A percentile compares a stretch with the other conserved stretches of the same genome.
Evolutionary conservation across 1,284 basidiomycete species (phyloP).

Genomic region (Cutaneotrichosporon sp.): DNA sequence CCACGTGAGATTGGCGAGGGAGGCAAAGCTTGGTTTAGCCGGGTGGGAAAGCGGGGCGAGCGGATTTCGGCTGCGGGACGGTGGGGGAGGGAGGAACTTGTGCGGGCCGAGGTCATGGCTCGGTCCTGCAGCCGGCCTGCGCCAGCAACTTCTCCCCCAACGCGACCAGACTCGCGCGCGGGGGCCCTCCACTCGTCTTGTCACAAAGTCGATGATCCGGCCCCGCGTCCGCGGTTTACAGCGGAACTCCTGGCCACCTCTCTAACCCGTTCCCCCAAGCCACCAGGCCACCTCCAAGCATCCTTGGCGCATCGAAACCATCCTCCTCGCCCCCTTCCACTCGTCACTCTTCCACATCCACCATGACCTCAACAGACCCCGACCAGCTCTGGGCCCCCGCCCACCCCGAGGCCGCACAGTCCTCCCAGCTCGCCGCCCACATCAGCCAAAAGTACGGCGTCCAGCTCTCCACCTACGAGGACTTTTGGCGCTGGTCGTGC

Average conservation of each 20-base stretch:
- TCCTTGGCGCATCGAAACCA: neutral
- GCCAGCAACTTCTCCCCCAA: neutral
- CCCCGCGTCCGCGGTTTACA: neutral
- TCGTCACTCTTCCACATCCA: conserved; percentile 2
- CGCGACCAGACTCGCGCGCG: neutral
- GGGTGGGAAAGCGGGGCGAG: too few species aligned
- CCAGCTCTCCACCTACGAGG: conserved; percentile 62
- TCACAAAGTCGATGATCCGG: neutral
- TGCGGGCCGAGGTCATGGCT: neutral
- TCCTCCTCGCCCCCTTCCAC: neutral
- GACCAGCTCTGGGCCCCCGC: conserved; percentile 59
- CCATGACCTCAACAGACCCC: conserved; percentile 18
- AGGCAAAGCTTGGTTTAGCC: neutral
- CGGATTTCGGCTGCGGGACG: neutral
- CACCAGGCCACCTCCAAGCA: neutral
- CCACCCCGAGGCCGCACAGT: conserved; percentile 59
- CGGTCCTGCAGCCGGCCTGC: neutral
- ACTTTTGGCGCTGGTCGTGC: conserved; percentile 72
- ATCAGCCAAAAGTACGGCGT: conserved; percentile 62
- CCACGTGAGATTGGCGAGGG: neutral
- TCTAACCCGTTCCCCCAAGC: neutral
- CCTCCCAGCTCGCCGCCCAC: conserved; percentile 61
- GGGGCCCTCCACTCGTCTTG: neutral
- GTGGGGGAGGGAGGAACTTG: neutral
- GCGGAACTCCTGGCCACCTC: neutral